Conservation (phyloP, 148 eudicot species). For the Rheum nobile region DNA sequence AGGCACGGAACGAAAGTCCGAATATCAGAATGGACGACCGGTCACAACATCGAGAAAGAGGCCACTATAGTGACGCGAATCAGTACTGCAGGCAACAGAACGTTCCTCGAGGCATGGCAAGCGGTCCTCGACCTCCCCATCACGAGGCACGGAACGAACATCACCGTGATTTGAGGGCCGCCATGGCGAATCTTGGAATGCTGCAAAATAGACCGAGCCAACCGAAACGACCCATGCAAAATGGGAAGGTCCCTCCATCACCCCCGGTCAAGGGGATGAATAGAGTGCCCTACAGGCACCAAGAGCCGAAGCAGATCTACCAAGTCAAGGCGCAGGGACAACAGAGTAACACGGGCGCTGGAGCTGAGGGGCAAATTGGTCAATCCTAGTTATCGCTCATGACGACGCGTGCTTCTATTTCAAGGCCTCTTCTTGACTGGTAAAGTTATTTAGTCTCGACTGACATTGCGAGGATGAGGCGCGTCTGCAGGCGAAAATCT, state of each 20-base stretch:
- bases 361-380: not conserved
- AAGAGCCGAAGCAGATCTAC: conserved; percentile 34
- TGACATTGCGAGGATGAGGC: too few relatives aligned
- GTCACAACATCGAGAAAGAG: too few relatives aligned
- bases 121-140: conserved; percentile 23
- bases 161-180: conserved; percentile 25
- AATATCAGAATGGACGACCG: too few relatives aligned
- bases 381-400: not conserved
- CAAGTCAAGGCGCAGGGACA: conserved; percentile 38
- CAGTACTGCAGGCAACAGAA: conserved; percentile 16
- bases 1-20: too few relatives aligned
- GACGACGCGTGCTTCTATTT: not conserved
- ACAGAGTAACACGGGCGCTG: conserved; percentile 16
- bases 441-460: too few relatives aligned
- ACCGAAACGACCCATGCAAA: conserved; percentile 22
- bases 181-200: conserved; percentile 49
- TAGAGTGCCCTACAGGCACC: conserved; percentile 20
- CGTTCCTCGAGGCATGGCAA: conserved; percentile 19
- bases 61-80: conserved; percentile 28
- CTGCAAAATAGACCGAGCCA: conserved; percentile 21
- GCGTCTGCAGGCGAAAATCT: too few relatives aligned
- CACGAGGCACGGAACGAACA: conserved; percentile 34
- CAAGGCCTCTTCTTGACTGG: not conserved
- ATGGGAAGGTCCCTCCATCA: conserved; percentile 37
- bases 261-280: conserved; percentile 63